phyloP scores from a whole-genome alignment of 768 basidiomycete genomes.

The Sporobolomyces pararoseus region DNA sequence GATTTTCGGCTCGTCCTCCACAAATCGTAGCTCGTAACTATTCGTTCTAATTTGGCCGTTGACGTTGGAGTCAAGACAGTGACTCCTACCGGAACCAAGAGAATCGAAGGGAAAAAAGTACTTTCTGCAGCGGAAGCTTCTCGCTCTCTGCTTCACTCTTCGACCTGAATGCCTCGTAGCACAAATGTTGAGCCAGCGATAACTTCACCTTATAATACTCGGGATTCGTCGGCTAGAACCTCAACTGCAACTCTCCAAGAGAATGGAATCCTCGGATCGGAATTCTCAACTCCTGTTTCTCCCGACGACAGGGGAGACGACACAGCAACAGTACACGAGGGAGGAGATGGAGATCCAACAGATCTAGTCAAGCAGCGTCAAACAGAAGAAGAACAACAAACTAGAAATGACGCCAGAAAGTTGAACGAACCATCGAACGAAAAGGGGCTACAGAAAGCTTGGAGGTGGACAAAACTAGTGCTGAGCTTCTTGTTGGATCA shows the following conservation, averaged over 20 bases:
- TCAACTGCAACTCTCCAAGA: not conserved
- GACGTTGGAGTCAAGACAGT: too few species aligned
- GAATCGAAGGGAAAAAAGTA: too few species aligned
- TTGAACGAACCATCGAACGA: not conserved
- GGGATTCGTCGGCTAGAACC: too few species aligned
- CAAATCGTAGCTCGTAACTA: too few species aligned
- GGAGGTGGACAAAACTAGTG: not conserved
- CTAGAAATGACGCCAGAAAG: not conserved
- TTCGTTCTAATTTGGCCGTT: too few species aligned
- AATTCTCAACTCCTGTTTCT: not conserved
- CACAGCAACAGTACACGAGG: not conserved
- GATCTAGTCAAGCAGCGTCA: not conserved
- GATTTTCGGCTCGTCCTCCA: too few species aligned
- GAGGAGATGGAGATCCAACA: not conserved
- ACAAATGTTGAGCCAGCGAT: too few species aligned
- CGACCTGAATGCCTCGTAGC: too few species aligned
- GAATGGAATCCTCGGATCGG: not conserved
- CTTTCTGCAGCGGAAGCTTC: too few species aligned
- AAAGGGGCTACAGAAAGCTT: not conserved
- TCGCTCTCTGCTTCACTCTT: too few species aligned
- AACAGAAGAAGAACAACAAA: not conserved
- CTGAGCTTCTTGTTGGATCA: constrained; percentile 7
- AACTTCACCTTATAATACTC: not conserved
- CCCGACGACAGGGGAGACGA: not conserved
- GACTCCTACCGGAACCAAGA: too few species aligned